A percentile compares a stretch with the other conserved stretches of the same genome.
Evolutionary conservation across 1,139 yeast species (phyloP).

Genomic region (Torulaspora globosa): DNA sequence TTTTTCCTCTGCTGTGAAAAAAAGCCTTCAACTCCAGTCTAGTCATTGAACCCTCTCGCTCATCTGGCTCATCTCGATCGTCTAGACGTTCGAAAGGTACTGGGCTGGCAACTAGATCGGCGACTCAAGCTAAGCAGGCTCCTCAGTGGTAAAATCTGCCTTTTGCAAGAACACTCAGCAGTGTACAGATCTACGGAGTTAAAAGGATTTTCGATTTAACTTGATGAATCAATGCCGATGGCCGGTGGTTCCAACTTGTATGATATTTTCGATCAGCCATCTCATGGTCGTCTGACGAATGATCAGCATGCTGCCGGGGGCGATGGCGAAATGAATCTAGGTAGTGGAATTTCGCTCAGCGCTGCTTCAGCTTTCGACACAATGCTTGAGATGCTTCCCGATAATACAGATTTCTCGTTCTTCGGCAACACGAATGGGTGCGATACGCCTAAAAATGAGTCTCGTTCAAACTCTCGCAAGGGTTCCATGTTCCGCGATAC

Average conservation of each 20-base stretch:
- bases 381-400: constrained; percentile 38
- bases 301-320: constrained; percentile 5
- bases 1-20: constrained; percentile 2
- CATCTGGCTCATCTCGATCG: constrained; percentile 1
- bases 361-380: constrained; percentile 30
- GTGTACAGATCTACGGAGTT: neutral
- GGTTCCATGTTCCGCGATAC: constrained; percentile 4
- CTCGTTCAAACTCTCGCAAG: constrained; percentile 6
- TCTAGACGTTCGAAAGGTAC: constrained; percentile 1
- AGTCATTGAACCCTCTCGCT: neutral
- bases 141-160: neutral
- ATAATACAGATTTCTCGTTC: constrained; percentile 25
- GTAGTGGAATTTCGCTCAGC: constrained; percentile 11
- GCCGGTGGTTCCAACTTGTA: constrained; percentile 14
- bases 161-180: too few species aligned
- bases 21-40: constrained; percentile 2
- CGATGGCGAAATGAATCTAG: constrained; percentile 9
- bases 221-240: constrained; percentile 14
- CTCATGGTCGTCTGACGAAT: constrained; percentile 10
- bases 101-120: neutral
- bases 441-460: neutral
- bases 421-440: neutral
- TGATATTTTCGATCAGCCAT: constrained; percentile 14
- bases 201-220: neutral
- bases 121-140: neutral